phyloP scores from a whole-genome alignment of 331 rosid species.

The Pyrus hybrid region DNA sequence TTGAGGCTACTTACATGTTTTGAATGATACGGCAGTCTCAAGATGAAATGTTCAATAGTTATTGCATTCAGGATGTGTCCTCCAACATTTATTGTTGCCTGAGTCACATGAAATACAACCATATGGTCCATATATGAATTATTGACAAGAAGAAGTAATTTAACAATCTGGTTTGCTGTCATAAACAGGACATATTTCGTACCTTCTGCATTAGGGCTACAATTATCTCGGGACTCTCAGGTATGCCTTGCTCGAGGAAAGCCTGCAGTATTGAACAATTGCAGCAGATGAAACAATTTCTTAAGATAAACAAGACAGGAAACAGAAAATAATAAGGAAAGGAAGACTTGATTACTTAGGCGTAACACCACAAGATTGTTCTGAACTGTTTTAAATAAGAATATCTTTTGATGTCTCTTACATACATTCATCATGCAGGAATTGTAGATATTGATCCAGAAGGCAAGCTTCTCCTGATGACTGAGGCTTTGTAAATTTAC shows the following conservation, averaged over 20 bases:
- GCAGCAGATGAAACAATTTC: constrained; percentile 18
- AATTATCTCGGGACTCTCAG: constrained; percentile 85
- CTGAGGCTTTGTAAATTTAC: constrained; percentile 57
- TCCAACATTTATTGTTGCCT: constrained; percentile 87
- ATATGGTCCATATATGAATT: neutral
- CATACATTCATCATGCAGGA: constrained; percentile 90
- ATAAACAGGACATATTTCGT: constrained; percentile 28
- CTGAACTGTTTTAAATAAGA: too few relatives aligned
- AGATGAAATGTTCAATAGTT: constrained; percentile 86
- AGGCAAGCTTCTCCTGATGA: constrained; percentile 92
- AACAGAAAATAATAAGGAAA: neutral
- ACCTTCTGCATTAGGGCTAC: constrained; percentile 96
- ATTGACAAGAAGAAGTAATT: too few relatives aligned
- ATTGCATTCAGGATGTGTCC: constrained; percentile 88
- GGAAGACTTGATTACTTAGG: neutral
- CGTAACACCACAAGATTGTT: too few relatives aligned
- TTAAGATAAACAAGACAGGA: neutral
- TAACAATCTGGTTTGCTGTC: neutral
- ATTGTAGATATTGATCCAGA: constrained; percentile 92
- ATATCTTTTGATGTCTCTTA: neutral
- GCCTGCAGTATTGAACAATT: constrained; percentile 52
- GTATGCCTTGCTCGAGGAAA: constrained; percentile 76
- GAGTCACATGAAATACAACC: constrained; percentile 19
- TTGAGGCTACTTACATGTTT: constrained; percentile 60
- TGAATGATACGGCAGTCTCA: constrained; percentile 92